These are phyloP conservation scores for Vanrija sp. DNA, from an alignment of 1,284 basidiomycete genomes.

Conservation along the genomic window DNA sequence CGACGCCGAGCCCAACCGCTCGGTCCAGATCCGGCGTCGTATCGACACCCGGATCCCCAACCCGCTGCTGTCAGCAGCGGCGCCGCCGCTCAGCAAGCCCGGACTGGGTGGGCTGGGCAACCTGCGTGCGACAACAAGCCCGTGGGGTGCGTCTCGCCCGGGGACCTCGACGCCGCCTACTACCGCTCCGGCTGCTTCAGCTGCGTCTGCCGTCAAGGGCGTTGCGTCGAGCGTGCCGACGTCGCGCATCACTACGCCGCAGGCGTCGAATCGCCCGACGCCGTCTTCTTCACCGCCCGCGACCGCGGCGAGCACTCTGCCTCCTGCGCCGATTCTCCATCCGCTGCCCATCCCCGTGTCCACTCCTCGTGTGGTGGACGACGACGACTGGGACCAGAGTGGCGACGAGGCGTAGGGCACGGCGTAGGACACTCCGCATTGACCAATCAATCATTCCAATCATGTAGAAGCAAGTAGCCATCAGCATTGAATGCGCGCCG, in stretches of 20 bases:
- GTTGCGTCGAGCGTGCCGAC: slow-evolving; percentile 3
- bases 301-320: not conserved
- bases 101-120: slow-evolving; percentile 27
- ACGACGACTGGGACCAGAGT: slow-evolving; percentile 13
- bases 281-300: not conserved
- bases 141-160: not conserved
- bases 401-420: slow-evolving; percentile 6
- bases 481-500: no score
- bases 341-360: not conserved
- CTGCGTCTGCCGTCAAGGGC: not conserved
- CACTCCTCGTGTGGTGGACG: not conserved
- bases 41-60: slow-evolving; percentile 72
- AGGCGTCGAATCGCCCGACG: not conserved
- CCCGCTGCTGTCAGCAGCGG: slow-evolving; percentile 60
- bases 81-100: slow-evolving; percentile 15
- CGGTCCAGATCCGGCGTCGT: slow-evolving; percentile 73
- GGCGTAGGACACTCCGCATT: not conserved
- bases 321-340: not conserved
- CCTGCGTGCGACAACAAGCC: slow-evolving; percentile 12
- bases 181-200: not conserved
- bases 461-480: no score
- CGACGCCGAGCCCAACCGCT: slow-evolving; percentile 71
- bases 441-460: not conserved
- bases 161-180: not conserved
- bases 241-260: slow-evolving; percentile 7